phyloP scores from a whole-genome alignment of 2,329 filamentous ascomycete genomes.

The Juglanconis oblonga region DNA sequence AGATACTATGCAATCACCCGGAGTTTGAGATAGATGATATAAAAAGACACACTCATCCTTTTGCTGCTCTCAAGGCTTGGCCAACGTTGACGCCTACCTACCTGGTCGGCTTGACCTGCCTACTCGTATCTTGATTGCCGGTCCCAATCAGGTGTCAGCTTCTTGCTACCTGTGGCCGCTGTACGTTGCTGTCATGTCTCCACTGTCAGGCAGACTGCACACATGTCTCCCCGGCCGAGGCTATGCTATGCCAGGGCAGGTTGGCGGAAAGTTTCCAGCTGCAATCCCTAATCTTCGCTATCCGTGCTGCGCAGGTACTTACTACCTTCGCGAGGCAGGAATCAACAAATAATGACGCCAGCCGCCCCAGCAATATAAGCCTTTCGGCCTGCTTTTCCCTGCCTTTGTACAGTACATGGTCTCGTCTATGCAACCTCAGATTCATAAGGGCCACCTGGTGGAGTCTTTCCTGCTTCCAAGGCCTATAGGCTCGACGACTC shows the following conservation, averaged over 20 bases:
- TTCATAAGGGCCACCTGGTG: neutral
- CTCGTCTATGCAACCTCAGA: neutral
- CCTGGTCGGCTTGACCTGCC: too few species aligned
- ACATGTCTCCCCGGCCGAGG: too few species aligned
- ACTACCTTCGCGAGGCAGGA: neutral
- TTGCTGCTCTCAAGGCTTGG: too few species aligned
- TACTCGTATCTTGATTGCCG: too few species aligned
- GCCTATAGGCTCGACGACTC: neutral
- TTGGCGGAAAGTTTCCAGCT: too few species aligned
- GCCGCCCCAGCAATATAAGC: neutral
- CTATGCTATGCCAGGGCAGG: neutral
- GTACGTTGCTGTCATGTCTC: conserved; percentile 18
- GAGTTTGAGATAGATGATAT: too few species aligned
- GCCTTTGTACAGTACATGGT: conserved; percentile 7
- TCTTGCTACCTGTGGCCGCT: neutral
- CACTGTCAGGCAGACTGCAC: conserved; percentile 6
- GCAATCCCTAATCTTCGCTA: too few species aligned
- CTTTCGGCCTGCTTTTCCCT: neutral
- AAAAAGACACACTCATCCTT: too few species aligned
- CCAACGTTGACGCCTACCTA: too few species aligned
- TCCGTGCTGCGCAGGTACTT: too few species aligned
- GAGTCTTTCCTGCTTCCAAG: conserved; percentile 3
- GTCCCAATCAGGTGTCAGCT: too few species aligned
- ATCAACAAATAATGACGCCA: neutral
- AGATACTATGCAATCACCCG: too few species aligned